Conservation (phyloP, 2,329 filamentous ascomycete species). For the Orbilia javanica region DNA sequence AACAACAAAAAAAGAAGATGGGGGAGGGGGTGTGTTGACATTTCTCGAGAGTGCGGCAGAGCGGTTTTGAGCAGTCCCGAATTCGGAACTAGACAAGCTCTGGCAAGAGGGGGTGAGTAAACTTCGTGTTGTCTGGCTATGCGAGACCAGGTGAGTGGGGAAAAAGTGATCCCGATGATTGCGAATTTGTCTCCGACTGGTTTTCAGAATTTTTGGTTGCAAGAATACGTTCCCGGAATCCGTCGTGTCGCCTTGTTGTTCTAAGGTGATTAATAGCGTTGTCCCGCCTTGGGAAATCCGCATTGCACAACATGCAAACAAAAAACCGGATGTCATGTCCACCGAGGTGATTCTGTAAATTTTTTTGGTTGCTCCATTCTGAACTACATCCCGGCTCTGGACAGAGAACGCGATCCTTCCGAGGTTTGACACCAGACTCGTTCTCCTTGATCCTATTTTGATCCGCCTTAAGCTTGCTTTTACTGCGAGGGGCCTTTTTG, state of each 20-base stretch:
- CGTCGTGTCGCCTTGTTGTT: neutral
- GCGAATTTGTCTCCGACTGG: neutral
- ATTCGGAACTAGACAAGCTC: too few relatives aligned
- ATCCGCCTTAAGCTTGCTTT: neutral
- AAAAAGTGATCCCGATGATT: neutral
- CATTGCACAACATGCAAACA: conserved; percentile 1
- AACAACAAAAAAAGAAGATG: neutral
- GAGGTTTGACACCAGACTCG: neutral
- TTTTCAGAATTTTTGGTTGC: neutral
- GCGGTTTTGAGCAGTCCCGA: neutral
- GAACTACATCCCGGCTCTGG: neutral
- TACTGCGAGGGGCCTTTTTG: conserved; percentile 3
- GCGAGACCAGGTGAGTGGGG: too few relatives aligned
- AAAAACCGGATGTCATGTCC: conserved; percentile 4
- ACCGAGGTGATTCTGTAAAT: neutral
- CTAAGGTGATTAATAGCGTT: conserved; percentile 1
- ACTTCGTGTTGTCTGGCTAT: too few relatives aligned
- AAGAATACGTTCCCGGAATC: neutral
- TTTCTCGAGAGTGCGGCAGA: neutral
- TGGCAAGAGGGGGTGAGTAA: too few relatives aligned
- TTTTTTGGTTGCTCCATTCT: neutral
- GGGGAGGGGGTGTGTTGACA: neutral
- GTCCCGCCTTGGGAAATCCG: neutral
- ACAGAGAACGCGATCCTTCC: neutral
- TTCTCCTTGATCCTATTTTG: neutral